These are phyloP conservation scores for Sporothrix inflata DNA, from an alignment of 2,329 filamentous ascomycete genomes.

Conservation along the genomic window DNA sequence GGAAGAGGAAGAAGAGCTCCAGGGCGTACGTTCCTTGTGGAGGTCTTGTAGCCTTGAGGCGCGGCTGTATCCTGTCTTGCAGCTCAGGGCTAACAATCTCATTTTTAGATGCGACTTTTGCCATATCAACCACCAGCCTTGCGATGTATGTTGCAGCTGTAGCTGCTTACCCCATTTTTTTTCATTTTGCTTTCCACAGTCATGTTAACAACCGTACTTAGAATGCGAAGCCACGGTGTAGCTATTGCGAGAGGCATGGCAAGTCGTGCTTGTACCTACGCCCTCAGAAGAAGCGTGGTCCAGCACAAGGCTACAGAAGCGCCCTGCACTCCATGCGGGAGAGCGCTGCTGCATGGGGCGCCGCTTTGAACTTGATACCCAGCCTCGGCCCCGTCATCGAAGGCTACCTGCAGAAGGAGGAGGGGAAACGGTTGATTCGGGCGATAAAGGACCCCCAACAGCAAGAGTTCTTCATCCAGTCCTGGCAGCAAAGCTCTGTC, in stretches of 20 bases:
- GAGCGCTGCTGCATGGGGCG: slow-evolving; percentile 46
- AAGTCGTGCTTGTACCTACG: slow-evolving; percentile 45
- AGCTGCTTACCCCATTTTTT: no score
- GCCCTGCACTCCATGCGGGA: slow-evolving; percentile 46
- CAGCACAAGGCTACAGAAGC: slow-evolving; percentile 45
- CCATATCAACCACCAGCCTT: slow-evolving; percentile 53
- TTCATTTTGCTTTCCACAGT: no score
- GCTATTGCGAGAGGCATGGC: slow-evolving; percentile 48
- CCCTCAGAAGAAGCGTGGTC: slow-evolving; percentile 46
- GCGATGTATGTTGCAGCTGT: slow-evolving; percentile 40
- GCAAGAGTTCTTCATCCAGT: slow-evolving; percentile 43
- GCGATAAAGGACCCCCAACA: slow-evolving; percentile 44
- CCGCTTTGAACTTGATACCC: slow-evolving; percentile 43
- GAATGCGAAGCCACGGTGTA: slow-evolving; percentile 51
- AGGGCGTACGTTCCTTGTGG: slow-evolving; percentile 38
- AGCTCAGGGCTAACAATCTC: not conserved
- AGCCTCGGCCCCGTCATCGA: slow-evolving; percentile 44
- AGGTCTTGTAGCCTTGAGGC: not conserved
- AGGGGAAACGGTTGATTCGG: slow-evolving; percentile 39
- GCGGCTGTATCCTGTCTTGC: not conserved
- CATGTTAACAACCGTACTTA: not conserved
- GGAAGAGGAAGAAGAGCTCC: slow-evolving; percentile 45
- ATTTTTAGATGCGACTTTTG: slow-evolving; percentile 50
- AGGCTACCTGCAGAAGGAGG: slow-evolving; percentile 41
- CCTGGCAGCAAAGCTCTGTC: slow-evolving; percentile 44